Conservation (phyloP, 2,329 filamentous ascomycete species). For the Ophiostoma pallidulum region DNA sequence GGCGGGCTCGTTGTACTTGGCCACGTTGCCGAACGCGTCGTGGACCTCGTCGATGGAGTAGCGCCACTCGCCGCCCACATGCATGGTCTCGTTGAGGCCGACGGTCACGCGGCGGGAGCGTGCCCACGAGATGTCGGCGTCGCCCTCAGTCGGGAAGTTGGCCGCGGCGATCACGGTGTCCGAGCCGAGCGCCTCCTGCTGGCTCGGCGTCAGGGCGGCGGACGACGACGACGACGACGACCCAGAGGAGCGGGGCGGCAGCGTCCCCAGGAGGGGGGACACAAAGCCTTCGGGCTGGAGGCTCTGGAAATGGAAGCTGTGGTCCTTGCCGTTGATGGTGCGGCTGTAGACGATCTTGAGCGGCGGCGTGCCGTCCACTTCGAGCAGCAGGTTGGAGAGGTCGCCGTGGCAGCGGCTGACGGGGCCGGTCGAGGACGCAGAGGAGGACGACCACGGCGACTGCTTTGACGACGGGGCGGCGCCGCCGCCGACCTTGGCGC, state of each 20-base stretch:
- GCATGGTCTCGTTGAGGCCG: conserved; percentile 82
- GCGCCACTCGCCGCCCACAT: conserved; percentile 68
- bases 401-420: conserved; percentile 66
- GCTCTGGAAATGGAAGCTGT: conserved; percentile 83
- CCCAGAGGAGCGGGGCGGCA: conserved; percentile 30
- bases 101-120: conserved; percentile 65
- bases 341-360: conserved; percentile 89
- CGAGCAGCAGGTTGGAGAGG: conserved; percentile 72
- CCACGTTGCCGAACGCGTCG: conserved; percentile 80
- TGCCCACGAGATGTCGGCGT: conserved; percentile 72
- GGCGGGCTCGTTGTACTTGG: conserved; percentile 57
- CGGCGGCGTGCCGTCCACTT: conserved; percentile 81
- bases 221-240: conserved; percentile 21
- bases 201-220: too few relatives aligned
- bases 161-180: not conserved
- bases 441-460: conserved; percentile 44
- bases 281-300: conserved; percentile 80
- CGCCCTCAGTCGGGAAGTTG: conserved; percentile 46
- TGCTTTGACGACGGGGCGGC: conserved; percentile 22
- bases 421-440: conserved; percentile 28
- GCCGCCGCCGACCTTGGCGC: conserved; percentile 53
- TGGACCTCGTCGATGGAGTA: conserved; percentile 89
- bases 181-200: not conserved
- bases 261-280: conserved; percentile 61
- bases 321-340: conserved; percentile 72